Base-by-base conservation (phyloP, 345 rosid genomes). In the Theobroma cacao region DNA sequence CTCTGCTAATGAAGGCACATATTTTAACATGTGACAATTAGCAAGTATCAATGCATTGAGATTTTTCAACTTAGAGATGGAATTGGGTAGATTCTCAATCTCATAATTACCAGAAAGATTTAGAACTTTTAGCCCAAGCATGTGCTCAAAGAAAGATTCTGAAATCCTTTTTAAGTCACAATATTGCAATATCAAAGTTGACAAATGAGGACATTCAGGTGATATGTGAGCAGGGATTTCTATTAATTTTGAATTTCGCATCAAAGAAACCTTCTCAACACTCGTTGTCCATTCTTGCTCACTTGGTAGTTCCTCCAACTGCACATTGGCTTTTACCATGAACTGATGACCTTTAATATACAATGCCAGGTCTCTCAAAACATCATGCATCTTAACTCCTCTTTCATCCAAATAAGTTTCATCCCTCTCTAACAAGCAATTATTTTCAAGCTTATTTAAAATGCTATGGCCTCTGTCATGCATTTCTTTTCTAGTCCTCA, bases 91-190 rank as follows among this genome's bases (percentile, higher is more conserved):
- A 33, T 2, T 7, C 0, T 0, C 0, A 17, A 72, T 24, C 0
- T n/a, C n/a, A n/a, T 5, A 12, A 0, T 0, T 0, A 0, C 20
- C 0, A 18, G 81, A 84, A 30, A 84, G 84, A 74, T 81, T 70
- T 24, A 84, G 81, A 55, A 74, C 48, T 61, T 53, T 62, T 17
- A 84, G 50, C 3, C 31, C 58, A 33, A 36, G 64, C 77, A 56
- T 36, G 48, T 43, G 65, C 75, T n/a, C 24, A 11, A 40, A 83
- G 30, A 74, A 71, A 17, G 0, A 30, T 17, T 63, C 40, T 4
- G 68, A 10, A 63, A 63, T 18, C 8, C 7, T 8, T 5, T 9
- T 1, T 0, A 63, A 1, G 1, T 0, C 30, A 56, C 41, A 5
- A 2, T 22, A 18, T 60, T 14, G 8, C n/a, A 82, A 8, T 70